Base-by-base conservation (phyloP, 352 stramenopile genomes). In the Phytopythium delawarense region DNA sequence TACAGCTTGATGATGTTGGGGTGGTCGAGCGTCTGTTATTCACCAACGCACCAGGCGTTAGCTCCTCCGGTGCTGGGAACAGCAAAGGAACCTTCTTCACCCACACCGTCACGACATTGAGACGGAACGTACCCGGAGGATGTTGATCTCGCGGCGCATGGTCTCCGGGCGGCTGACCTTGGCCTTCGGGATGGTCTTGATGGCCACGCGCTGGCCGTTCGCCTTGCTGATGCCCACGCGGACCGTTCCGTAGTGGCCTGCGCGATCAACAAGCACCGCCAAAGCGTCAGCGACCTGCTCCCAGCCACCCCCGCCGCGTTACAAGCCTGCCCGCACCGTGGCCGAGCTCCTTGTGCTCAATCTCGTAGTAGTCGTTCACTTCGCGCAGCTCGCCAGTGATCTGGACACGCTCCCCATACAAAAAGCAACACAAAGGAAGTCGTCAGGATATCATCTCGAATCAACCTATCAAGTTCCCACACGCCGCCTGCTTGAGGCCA, bases 1-100 rank as follows among this genome's bases (percentile, higher is more conserved):
- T 95, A 88, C 28, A 99, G 77, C 68, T 98, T 92, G 72, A 99
- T 99, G 73, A 99, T 99, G 71, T 99, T 98, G 2, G 97, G 97
- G 72, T 99, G 96, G 64, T 97, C 81, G 53, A 97, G 66, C 9
- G 76, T 91, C 76, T 95, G 55, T 25, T 45, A 51, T 35, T 9
- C 11, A 35, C 20, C 44, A 8, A 56, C 32, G 7, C 30, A 12
- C 20, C 49, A 30, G 7, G 11, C 28, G 13, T 23, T 35, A 57
- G 37, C 37, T 39, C 11, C 34, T 39, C 11, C 34, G 34, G 34
- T 8, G 7, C 34, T 39, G 7, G 34, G 34, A 39, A 39, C 34
- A 39, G 34, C 34, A 39, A 39, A 8, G 11, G 34, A 12, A 30
- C 25, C 25, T 30, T 30, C 25, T 3, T 4, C 3, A 3, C 1